Percentiles rank a stretch among this genome's conserved stretches.
Evolutionary conservation across 805 yeast species (phyloP).

Genomic region (Wickerhamiella sorbophila): DNA sequence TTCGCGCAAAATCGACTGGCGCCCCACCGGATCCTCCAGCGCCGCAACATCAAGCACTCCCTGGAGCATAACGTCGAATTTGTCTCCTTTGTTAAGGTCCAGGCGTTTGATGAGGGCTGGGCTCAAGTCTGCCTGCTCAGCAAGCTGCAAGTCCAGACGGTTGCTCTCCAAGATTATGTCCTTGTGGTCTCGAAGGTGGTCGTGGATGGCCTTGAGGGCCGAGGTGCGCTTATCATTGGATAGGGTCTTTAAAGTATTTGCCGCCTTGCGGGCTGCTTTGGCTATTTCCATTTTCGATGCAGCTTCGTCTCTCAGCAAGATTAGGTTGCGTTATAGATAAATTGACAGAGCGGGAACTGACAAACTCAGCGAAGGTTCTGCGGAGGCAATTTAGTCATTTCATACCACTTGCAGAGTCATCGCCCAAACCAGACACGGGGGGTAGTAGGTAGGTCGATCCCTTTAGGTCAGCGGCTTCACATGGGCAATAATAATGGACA

Average conservation of each 20-base stretch:
- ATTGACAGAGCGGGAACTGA: not conserved
- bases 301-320: not conserved
- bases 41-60: constrained; percentile 87
- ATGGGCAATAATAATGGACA: no score
- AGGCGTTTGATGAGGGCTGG: constrained; percentile 67
- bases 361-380: no score
- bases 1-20: constrained; percentile 64
- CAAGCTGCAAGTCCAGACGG: constrained; percentile 55
- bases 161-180: constrained; percentile 59
- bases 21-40: constrained; percentile 87
- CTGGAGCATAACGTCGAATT: constrained; percentile 85
- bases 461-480: no score
- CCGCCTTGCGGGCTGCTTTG: constrained; percentile 64
- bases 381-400: no score
- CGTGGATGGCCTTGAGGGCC: constrained; percentile 61
- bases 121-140: constrained; percentile 45
- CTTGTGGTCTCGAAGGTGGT: constrained; percentile 46
- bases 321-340: not conserved
- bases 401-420: no score
- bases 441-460: no score
- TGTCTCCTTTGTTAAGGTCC: constrained; percentile 68
- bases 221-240: constrained; percentile 55
- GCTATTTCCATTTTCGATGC: constrained; percentile 39
- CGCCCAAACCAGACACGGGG: no score
- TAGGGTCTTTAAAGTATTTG: constrained; percentile 67